Evolutionary conservation across 2,329 filamentous ascomycete species (phyloP).

Genomic region (Dothistroma pini): DNA sequence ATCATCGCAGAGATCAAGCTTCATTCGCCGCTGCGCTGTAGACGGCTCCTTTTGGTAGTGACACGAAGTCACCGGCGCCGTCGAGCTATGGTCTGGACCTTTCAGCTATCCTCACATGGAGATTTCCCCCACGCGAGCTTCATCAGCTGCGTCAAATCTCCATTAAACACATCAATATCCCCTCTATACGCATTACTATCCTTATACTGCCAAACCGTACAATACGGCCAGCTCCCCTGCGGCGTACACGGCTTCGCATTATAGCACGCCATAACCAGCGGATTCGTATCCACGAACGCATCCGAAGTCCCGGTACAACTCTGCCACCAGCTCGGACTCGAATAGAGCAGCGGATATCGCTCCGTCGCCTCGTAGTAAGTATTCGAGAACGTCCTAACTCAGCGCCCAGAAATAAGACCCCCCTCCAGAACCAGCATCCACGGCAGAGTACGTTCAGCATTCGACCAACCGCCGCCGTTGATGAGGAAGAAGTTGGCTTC

Average conservation of each 20-base stretch:
- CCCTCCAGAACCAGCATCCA: slow-evolving; percentile 58
- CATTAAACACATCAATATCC: slow-evolving; percentile 53
- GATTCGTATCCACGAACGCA: slow-evolving; percentile 41
- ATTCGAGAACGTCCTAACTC: slow-evolving; percentile 53
- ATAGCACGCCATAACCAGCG: slow-evolving; percentile 25
- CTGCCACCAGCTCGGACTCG: slow-evolving; percentile 53
- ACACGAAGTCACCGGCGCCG: too few relatives aligned
- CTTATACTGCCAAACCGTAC: slow-evolving; percentile 56
- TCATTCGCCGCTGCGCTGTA: too few relatives aligned
- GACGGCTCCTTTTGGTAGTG: too few relatives aligned
- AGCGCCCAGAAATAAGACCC: slow-evolving; percentile 45
- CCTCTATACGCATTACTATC: slow-evolving; percentile 51
- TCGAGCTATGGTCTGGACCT: too few relatives aligned
- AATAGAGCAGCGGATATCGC: slow-evolving; percentile 53
- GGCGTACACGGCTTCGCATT: slow-evolving; percentile 24
- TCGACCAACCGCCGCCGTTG: slow-evolving; percentile 54
- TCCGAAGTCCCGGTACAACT: slow-evolving; percentile 51
- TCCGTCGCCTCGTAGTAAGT: slow-evolving; percentile 48
- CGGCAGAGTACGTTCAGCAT: slow-evolving; percentile 53
- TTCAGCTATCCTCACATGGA: too few relatives aligned
- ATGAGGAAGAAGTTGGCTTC: slow-evolving; percentile 53
- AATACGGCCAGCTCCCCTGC: slow-evolving; percentile 48
- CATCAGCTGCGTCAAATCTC: slow-evolving; percentile 37
- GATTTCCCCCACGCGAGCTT: slow-evolving; percentile 31
- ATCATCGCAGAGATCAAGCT: too few relatives aligned